Percentiles rank a stretch among this genome's conserved stretches.
Evolutionary conservation across 495 filamentous ascomycete species (phyloP).

Genomic region (Aspergillus biplanus): DNA sequence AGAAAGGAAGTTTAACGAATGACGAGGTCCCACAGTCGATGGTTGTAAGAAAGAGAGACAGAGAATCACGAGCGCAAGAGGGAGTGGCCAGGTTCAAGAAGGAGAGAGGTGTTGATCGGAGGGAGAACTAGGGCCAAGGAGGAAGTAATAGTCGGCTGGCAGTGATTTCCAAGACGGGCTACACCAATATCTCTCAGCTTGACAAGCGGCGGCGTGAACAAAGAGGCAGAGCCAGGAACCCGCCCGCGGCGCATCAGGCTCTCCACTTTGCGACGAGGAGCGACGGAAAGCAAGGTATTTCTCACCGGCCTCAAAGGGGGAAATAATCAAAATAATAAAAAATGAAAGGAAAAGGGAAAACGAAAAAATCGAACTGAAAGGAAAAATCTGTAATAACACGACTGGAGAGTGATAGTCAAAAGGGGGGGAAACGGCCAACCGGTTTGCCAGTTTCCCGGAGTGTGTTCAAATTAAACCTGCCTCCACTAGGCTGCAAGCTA

Average conservation of each 20-base stretch:
- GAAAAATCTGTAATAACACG: not conserved
- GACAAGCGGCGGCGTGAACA: constrained; percentile 5
- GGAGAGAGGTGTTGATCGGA: constrained; percentile 11
- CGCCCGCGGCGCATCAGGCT: not conserved
- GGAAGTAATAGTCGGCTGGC: constrained; percentile 12
- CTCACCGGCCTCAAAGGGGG: not conserved
- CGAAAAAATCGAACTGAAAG: not conserved
- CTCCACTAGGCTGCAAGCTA: constrained; percentile 21
- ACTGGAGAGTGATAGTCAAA: constrained; percentile 1
- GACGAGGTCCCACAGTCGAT: constrained; percentile 29
- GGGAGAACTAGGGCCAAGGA: constrained; percentile 9
- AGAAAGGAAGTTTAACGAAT: constrained; percentile 37
- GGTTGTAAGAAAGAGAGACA: constrained; percentile 14
- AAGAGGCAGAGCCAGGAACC: constrained; percentile 10
- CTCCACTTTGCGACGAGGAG: not conserved
- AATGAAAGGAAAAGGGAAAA: not conserved
- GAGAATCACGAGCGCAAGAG: constrained; percentile 11
- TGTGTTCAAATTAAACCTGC: constrained; percentile 24
- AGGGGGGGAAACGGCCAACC: constrained; percentile 11
- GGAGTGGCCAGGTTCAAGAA: constrained; percentile 15
- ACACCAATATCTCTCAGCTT: not conserved
- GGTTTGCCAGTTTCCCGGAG: constrained; percentile 18
- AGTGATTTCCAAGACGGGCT: constrained; percentile 14
- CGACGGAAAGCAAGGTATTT: not conserved
- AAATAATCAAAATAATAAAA: not conserved